Evolutionary conservation across 495 filamentous ascomycete genomes (phyloP).

Genomic region (Trypethelium eluteriae): DNA sequence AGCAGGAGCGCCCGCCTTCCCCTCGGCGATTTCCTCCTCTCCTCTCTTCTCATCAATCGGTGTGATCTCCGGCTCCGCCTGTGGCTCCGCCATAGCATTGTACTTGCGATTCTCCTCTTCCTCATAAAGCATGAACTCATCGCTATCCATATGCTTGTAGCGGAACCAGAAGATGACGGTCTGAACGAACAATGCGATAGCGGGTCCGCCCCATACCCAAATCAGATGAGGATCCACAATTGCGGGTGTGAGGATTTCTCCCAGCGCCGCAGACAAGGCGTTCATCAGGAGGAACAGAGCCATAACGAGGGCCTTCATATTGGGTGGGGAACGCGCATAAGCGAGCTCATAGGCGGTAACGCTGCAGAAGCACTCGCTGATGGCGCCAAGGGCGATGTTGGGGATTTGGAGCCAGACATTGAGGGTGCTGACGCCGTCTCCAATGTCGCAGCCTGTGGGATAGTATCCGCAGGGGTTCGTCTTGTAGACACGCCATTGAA

Average conservation of each 20-base stretch:
- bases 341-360: slow-evolving; percentile 22
- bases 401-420: slow-evolving; percentile 24
- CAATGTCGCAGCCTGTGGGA: slow-evolving; percentile 26
- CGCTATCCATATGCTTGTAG: slow-evolving; percentile 42
- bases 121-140: slow-evolving; percentile 38
- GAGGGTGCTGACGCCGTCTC: slow-evolving; percentile 16
- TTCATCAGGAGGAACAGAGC: slow-evolving; percentile 57
- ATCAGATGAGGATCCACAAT: slow-evolving; percentile 54
- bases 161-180: slow-evolving; percentile 44
- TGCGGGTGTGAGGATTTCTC: slow-evolving; percentile 49
- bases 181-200: slow-evolving; percentile 42
- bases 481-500: slow-evolving; percentile 66
- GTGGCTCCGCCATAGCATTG: not conserved
- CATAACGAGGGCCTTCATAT: slow-evolving; percentile 63
- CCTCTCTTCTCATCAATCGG: not conserved
- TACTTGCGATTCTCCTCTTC: slow-evolving; percentile 15
- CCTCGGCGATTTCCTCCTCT: not conserved
- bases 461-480: slow-evolving; percentile 42
- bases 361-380: slow-evolving; percentile 25
- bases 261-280: slow-evolving; percentile 41
- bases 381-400: slow-evolving; percentile 22
- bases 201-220: slow-evolving; percentile 46
- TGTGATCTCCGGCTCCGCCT: not conserved
- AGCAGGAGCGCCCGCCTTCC: not conserved
- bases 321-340: slow-evolving; percentile 58